Percentiles rank a stretch among this genome's conserved stretches.
Evolutionary conservation across 257 asterid species (phyloP).

Genomic region (Solanum arcanum): DNA sequence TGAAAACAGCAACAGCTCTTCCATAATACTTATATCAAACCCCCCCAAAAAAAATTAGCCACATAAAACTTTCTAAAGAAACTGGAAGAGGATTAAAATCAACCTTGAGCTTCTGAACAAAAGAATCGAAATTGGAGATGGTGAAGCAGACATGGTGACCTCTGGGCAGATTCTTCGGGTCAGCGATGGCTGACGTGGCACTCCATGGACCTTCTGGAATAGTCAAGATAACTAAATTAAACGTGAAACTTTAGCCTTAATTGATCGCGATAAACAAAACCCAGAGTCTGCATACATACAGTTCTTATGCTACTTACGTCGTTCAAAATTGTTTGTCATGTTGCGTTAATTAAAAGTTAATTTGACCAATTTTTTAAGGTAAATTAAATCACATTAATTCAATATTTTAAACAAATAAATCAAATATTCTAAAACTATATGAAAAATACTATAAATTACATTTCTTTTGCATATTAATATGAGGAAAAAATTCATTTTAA

Average conservation of each 20-base stretch:
- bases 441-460: too few relatives aligned
- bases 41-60: neutral
- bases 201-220: conserved; percentile 42
- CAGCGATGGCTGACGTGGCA: conserved; percentile 38
- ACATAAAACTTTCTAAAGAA: neutral
- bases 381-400: too few relatives aligned
- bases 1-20: neutral
- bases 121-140: conserved; percentile 55
- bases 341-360: too few relatives aligned
- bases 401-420: too few relatives aligned
- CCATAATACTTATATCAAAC: neutral
- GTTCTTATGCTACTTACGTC: neutral
- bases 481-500: too few relatives aligned
- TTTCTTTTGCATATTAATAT: too few relatives aligned
- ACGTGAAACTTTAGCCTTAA: neutral
- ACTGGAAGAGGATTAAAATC: neutral
- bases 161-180: conserved; percentile 49
- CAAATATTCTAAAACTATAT: too few relatives aligned
- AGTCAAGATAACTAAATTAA: neutral
- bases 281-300: too few relatives aligned
- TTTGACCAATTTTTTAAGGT: too few relatives aligned
- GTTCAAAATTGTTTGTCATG: too few relatives aligned
- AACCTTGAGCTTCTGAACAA: conserved; percentile 58
- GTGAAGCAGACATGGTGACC: conserved; percentile 85
- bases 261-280: neutral